phyloP scores from a whole-genome alignment of 2,329 filamentous ascomycete species.

The Alternaria conjuncta region DNA sequence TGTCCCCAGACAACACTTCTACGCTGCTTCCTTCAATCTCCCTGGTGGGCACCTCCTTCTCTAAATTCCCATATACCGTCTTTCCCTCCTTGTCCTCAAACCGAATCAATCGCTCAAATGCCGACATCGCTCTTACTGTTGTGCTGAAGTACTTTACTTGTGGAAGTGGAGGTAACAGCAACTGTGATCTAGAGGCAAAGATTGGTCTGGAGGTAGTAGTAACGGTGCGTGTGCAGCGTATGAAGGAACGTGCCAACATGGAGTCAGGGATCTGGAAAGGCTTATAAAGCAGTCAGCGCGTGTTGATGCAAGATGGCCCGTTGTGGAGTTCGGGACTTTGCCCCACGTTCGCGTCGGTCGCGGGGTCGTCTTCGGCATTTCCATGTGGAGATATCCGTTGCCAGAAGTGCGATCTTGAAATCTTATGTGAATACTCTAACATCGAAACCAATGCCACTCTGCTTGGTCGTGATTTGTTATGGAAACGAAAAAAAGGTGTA shows the following conservation, averaged over 20 bases:
- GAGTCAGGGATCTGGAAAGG: neutral
- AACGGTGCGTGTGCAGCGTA: constrained; percentile 1
- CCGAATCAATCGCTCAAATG: constrained; percentile 44
- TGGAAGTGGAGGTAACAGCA: neutral
- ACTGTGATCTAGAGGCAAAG: neutral
- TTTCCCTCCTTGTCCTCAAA: constrained; percentile 41
- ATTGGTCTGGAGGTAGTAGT: neutral
- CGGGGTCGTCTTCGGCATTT: constrained; percentile 19
- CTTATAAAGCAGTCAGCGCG: neutral
- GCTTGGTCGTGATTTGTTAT: neutral
- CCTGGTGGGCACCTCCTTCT: constrained; percentile 33
- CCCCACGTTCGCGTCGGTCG: constrained; percentile 9
- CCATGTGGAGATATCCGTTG: neutral
- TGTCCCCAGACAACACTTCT: constrained; percentile 37
- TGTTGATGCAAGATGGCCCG: neutral
- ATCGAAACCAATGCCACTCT: neutral
- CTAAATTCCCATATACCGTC: constrained; percentile 40
- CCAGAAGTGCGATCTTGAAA: neutral
- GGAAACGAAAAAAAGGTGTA: neutral
- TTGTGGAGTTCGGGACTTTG: constrained; percentile 1
- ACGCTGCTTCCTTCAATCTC: constrained; percentile 42
- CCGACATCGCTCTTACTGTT: constrained; percentile 21
- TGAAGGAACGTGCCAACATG: constrained; percentile 5
- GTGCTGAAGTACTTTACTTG: neutral
- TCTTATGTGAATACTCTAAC: neutral